Evolutionary conservation across 2,329 filamentous ascomycete genomes (phyloP), one percentile per base, ranked within the genome.

Genomic region (Paramyrothecium roridum): DNA sequence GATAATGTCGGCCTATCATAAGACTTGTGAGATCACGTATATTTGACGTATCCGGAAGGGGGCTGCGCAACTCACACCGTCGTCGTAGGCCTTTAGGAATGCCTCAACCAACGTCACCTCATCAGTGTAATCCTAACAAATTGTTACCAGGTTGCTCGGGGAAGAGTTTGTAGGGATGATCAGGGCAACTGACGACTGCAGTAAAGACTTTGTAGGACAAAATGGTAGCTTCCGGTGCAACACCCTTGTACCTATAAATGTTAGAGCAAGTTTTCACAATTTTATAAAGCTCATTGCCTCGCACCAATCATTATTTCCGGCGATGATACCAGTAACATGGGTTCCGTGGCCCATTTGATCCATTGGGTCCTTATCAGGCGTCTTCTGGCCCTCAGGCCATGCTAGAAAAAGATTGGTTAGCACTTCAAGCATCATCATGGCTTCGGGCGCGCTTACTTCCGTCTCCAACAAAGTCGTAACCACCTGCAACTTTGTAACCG

Each of bases 41-140:
- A 22, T 3, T 8, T 3, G 59, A 63, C 3, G 63, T 62, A 3
- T 64, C 62, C 40, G 16, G n/a, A n/a, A 11, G 11, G 4, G 19
- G 57, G 46, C 48, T 54, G 40, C 3, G n/a, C 34, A 46, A 59
- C 60, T 46, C 55, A 66, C 67, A 3, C 67, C 70, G 21, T 68
- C 64, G 4, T 64, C 59, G 52, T 68, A 70, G 3, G 71, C 71
- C 30, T 55, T 56, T 8, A 73, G 59, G 47, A 70, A 71, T 0
- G 65, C 68, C 12, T 67, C 67, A 12, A 73, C 68, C 13, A 71
- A 55, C 3, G 62, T 65, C 45, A 63, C 67, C n/a, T 67, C 61
- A 50, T 64, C 58, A 8, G 63, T 66, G 22, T 30, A 50, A n/a
- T 50, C 48, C 48, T 50, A 20, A 16, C 11, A 8, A 30, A 30